Conservation (phyloP, 257 asterid species). For the Gentiana straminea region DNA sequence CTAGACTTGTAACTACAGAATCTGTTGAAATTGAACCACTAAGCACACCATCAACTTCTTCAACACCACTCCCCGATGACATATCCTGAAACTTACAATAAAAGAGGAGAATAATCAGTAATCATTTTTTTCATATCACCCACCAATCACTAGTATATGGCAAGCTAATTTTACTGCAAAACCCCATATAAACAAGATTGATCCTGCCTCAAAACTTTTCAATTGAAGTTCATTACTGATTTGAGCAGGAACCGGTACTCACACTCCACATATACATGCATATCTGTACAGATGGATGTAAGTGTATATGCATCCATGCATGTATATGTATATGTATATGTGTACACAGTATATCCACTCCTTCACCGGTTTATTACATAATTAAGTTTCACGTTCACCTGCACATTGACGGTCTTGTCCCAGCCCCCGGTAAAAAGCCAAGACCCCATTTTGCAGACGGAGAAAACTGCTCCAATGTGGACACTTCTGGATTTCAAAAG, state of each 20-base stretch:
- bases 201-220: no score
- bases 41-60: conserved; percentile 22
- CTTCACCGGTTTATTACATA: neutral
- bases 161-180: no score
- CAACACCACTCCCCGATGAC: conserved; percentile 31
- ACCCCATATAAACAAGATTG: no score
- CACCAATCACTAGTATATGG: neutral
- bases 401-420: conserved; percentile 61
- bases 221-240: no score
- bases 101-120: neutral
- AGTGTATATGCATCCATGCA: neutral
- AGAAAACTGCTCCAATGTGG: conserved; percentile 59
- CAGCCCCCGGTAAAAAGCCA: conserved; percentile 78
- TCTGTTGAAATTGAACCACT: conserved; percentile 46
- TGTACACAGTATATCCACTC: neutral
- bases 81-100: conserved; percentile 35
- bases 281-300: neutral
- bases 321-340: neutral
- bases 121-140: neutral
- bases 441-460: conserved; percentile 47
- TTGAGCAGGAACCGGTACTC: no score
- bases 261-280: neutral
- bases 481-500: conserved; percentile 42
- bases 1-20: conserved; percentile 47
- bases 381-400: conserved; percentile 23